Conservation (phyloP, 257 asterid species). For the Perilla frutescens region DNA sequence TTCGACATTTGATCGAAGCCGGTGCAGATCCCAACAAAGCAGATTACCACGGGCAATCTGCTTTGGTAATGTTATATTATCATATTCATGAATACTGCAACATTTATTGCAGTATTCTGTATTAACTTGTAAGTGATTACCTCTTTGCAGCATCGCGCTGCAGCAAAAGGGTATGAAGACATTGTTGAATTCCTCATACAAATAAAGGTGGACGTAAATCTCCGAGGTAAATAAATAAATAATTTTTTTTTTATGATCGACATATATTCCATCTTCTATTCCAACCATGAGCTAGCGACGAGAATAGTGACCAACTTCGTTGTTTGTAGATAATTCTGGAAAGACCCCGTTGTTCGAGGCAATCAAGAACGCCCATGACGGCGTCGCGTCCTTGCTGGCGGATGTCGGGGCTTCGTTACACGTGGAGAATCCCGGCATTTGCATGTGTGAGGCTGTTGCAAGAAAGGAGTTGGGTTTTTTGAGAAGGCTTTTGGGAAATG, state of each 20-base stretch:
- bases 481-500: conserved; percentile 51
- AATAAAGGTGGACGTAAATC: conserved; percentile 51
- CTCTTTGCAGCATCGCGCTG: conserved; percentile 64
- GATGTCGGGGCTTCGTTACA: conserved; percentile 56
- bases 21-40: conserved; percentile 64
- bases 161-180: conserved; percentile 64
- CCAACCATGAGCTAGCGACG: not conserved
- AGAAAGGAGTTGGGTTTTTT: conserved; percentile 51
- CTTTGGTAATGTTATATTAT: conserved; percentile 53
- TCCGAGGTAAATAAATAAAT: conserved; percentile 46
- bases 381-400: conserved; percentile 54
- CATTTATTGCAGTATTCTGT: too few species aligned
- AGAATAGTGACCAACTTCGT: not conserved
- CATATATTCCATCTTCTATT: not conserved
- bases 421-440: conserved; percentile 53
- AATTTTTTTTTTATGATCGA: not conserved
- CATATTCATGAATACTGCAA: too few species aligned
- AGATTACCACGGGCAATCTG: conserved; percentile 70
- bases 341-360: conserved; percentile 71
- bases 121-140: too few species aligned
- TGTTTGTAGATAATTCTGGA: conserved; percentile 52
- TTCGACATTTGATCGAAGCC: conserved; percentile 54
- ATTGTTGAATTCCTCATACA: conserved; percentile 55
- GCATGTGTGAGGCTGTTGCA: conserved; percentile 65
- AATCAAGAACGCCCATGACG: conserved; percentile 59